Percentiles rank a stretch among this genome's conserved stretches.
These are phyloP conservation scores for Buddleja alternifolia DNA, from an alignment of 257 asterid genomes.

Conservation along the genomic window DNA sequence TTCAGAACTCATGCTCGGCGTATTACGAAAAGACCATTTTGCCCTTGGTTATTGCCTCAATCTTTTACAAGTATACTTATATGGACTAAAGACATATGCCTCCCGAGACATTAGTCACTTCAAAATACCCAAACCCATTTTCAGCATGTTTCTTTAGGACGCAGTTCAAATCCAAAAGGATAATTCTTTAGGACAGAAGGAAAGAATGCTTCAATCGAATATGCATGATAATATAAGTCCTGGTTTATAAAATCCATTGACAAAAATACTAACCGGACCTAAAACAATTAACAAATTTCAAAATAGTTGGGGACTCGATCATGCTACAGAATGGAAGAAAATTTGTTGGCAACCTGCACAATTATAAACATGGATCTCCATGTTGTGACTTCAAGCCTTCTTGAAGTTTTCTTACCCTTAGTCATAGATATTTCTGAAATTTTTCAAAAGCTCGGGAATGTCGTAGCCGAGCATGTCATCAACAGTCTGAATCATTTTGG, in stretches of 20 bases:
- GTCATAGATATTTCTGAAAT: slow-evolving; percentile 73
- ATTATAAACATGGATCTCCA: neutral
- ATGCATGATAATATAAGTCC: too few relatives aligned
- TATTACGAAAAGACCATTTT: too few relatives aligned
- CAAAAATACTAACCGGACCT: neutral
- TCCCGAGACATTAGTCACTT: too few relatives aligned
- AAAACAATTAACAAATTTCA: neutral
- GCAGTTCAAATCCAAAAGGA: too few relatives aligned
- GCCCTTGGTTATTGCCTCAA: too few relatives aligned
- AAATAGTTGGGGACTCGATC: neutral
- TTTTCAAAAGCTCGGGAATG: slow-evolving; percentile 79
- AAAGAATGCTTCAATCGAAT: too few relatives aligned
- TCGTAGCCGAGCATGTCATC: slow-evolving; percentile 88
- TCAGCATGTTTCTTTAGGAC: too few relatives aligned
- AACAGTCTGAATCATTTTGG: slow-evolving; percentile 72
- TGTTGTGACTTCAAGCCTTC: slow-evolving; percentile 46
- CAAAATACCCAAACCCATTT: too few relatives aligned
- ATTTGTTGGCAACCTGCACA: neutral
- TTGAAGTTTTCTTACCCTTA: slow-evolving; percentile 46
- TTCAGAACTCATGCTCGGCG: too few relatives aligned
- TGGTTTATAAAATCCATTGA: neutral
- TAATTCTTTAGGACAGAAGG: too few relatives aligned
- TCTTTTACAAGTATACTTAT: too few relatives aligned
- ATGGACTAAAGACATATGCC: too few relatives aligned
- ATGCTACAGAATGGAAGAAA: slow-evolving; percentile 6